phyloP scores from a whole-genome alignment of 352 stramenopile species.

The Globisporangium splendens region DNA sequence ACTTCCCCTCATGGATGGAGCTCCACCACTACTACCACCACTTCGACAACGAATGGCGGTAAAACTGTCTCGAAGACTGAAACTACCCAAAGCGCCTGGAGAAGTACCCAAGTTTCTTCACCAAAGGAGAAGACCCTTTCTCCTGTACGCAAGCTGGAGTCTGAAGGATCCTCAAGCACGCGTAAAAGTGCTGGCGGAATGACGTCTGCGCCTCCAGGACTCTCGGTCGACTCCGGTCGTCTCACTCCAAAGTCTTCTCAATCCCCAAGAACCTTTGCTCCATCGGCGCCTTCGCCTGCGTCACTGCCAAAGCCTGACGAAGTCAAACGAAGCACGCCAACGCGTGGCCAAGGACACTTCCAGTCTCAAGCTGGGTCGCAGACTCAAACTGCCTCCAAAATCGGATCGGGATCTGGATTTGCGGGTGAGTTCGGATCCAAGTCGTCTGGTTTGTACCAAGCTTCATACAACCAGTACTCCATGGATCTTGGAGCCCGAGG shows the following conservation, averaged over 20 bases:
- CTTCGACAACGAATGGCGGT: conserved; percentile 28
- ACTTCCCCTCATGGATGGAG: conserved; percentile 64
- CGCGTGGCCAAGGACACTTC: conserved; percentile 48
- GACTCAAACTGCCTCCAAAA: conserved; percentile 44
- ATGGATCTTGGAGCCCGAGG: conserved; percentile 63
- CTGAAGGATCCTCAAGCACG: conserved; percentile 7
- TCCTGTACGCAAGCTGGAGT: conserved; percentile 38
- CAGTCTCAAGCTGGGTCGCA: conserved; percentile 32
- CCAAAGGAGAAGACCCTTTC: conserved; percentile 73
- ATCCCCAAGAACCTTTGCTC: conserved; percentile 57
- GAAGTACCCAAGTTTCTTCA: conserved; percentile 35
- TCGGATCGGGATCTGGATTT: conserved; percentile 49
- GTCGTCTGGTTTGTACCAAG: conserved; percentile 64
- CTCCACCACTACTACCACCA: conserved; percentile 39
- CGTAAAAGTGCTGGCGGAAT: conserved; percentile 31
- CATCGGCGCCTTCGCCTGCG: conserved; percentile 80
- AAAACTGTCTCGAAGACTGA: conserved; percentile 45
- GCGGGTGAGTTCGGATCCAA: conserved; percentile 48
- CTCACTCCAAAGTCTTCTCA: conserved; percentile 62
- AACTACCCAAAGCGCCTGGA: conserved; percentile 52
- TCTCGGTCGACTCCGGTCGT: conserved; percentile 66
- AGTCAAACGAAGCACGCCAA: conserved; percentile 74
- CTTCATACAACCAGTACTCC: conserved; percentile 78
- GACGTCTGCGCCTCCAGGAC: conserved; percentile 59
- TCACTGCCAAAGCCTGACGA: conserved; percentile 83